Base-by-base conservation (phyloP, 306 rosid genomes). In the Cucumis cinereus region DNA sequence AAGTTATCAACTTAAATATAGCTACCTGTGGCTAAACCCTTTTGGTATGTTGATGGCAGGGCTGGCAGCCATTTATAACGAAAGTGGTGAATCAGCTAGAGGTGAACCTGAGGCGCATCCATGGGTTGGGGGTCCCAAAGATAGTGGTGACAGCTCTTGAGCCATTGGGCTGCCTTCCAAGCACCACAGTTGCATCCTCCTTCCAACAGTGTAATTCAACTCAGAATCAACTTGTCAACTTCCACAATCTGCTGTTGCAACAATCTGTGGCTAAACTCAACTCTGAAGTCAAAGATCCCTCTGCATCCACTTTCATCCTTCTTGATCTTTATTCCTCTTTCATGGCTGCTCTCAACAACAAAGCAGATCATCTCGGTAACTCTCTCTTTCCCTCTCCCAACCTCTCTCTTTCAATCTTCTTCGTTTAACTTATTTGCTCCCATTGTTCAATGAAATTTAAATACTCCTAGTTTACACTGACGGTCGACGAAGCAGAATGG, bases 161-260 rank as follows among this genome's bases (percentile, higher is more conserved):
- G 69, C 99, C 99, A 17, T 45, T 92, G 62, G 97, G 97, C 36
- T 94, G 99, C 64, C 92, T 94, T 47, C 99, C 97, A 0, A 0
- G 1, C 57, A 26, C 35, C 56, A 92, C 96, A 19, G 77, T 55
- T 1, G 6, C 58, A 16, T 58, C 60, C 43, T 85, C 92, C 8
- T 94, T 83, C 77, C 84, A 77, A 14, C 64, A 22, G 5, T 94
- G 99, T 84, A 88, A 90, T 12, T 78, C 6, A 11, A 71, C 90
- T 24, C 11, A 73, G 0, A 90, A 92, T 83, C 26, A 4, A 13
- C 83, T 92, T 0, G 92, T 80, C 58, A 24, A 26, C 7, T 75
- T 82, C 79, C 99, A 94, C 73, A 94, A 94, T 88, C 60, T 30
- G 30, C 83, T 90, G 78, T 77, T 94, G 79, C 85, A 60, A 57